These are phyloP conservation scores for Melampsora abietis-canadensis DNA, from an alignment of 1,284 basidiomycete genomes.

Conservation along the genomic window DNA sequence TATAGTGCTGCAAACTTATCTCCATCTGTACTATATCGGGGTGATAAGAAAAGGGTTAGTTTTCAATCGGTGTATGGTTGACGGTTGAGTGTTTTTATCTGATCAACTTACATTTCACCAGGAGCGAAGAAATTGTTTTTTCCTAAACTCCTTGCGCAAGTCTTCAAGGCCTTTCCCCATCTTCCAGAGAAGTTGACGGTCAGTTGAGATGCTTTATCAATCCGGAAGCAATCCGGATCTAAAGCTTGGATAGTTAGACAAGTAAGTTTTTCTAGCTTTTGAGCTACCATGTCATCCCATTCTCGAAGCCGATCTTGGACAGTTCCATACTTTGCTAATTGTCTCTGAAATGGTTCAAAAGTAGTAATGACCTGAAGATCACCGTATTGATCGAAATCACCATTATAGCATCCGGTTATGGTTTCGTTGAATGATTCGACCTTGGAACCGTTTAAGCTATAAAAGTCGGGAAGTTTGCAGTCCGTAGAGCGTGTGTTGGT, in stretches of 20 bases:
- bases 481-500: slow-evolving; percentile 67
- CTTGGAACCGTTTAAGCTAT: slow-evolving; percentile 68
- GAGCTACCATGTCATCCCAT: slow-evolving; percentile 43
- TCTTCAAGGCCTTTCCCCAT: slow-evolving; percentile 44
- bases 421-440: slow-evolving; percentile 58
- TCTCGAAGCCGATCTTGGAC: slow-evolving; percentile 47
- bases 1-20: slow-evolving; percentile 82
- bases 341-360: slow-evolving; percentile 68
- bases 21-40: slow-evolving; percentile 67
- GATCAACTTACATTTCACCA: slow-evolving; percentile 46
- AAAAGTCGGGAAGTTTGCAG: slow-evolving; percentile 73
- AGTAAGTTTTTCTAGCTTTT: slow-evolving; percentile 43
- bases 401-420: slow-evolving; percentile 67
- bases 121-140: slow-evolving; percentile 46
- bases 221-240: slow-evolving; percentile 46
- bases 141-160: slow-evolving; percentile 42
- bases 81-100: neutral
- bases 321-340: slow-evolving; percentile 85
- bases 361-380: slow-evolving; percentile 94
- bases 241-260: slow-evolving; percentile 46
- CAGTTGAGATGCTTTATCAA: slow-evolving; percentile 47
- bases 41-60: neutral
- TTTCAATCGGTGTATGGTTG: neutral
- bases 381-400: slow-evolving; percentile 87
- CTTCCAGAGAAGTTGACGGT: slow-evolving; percentile 44